Evolutionary conservation across 2,329 filamentous ascomycete species (phyloP).

Genomic region (Stemphylium beticola): DNA sequence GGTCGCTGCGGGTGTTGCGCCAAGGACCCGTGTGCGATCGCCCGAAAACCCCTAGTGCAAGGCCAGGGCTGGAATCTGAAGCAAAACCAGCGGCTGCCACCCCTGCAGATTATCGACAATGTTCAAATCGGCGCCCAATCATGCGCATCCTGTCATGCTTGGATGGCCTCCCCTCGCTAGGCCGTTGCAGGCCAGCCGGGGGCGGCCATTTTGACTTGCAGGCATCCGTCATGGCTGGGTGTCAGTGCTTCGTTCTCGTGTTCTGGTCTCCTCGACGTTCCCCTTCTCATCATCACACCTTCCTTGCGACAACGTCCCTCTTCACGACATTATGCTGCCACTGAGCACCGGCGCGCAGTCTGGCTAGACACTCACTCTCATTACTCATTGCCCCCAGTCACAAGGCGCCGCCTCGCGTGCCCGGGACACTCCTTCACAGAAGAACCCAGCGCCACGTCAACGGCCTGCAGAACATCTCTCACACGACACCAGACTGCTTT

Average conservation of each 20-base stretch:
- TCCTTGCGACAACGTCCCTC: slow-evolving; percentile 23
- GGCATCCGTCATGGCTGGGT: slow-evolving; percentile 30
- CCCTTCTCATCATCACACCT: slow-evolving; percentile 35
- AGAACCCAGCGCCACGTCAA: slow-evolving; percentile 44
- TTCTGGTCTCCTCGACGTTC: slow-evolving; percentile 35
- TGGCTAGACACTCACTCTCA: slow-evolving; percentile 20
- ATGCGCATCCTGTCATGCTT: slow-evolving; percentile 7
- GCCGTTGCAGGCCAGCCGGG: slow-evolving; percentile 20
- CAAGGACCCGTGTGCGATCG: slow-evolving; percentile 1
- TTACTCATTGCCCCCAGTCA: slow-evolving; percentile 2
- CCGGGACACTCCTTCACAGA: slow-evolving; percentile 24
- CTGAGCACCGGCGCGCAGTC: slow-evolving; percentile 24
- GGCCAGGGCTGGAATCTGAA: slow-evolving; percentile 21
- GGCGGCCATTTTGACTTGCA: slow-evolving; percentile 25
- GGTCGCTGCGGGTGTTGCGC: background rate
- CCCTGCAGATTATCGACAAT: slow-evolving; percentile 19
- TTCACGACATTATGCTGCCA: slow-evolving; percentile 35
- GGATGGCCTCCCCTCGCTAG: slow-evolving; percentile 18
- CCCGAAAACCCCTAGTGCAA: slow-evolving; percentile 10
- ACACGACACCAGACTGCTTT: slow-evolving; percentile 10
- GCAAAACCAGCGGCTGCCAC: slow-evolving; percentile 21
- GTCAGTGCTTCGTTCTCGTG: slow-evolving; percentile 35
- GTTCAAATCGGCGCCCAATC: slow-evolving; percentile 24
- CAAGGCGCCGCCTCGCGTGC: slow-evolving; percentile 30
- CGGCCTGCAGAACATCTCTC: slow-evolving; percentile 22